These are phyloP conservation scores for Suillus variegatus DNA, from an alignment of 768 basidiomycete genomes.

Conservation along the genomic window DNA sequence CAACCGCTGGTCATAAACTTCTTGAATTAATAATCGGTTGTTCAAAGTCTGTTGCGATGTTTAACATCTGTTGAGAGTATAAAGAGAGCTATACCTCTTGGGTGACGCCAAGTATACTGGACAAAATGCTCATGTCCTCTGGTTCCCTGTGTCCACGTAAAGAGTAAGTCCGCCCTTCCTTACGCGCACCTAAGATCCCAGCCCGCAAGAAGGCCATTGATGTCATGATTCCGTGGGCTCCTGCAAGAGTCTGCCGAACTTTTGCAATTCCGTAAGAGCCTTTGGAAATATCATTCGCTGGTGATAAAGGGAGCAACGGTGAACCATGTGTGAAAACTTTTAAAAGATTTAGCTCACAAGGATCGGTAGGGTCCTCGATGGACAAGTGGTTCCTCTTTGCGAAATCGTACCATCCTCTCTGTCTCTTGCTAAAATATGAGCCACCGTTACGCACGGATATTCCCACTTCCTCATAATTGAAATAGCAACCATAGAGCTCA, in stretches of 20 bases:
- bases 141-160: conserved; percentile 47
- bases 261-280: conserved; percentile 84
- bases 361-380: conserved; percentile 93
- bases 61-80: conserved; percentile 5
- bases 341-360: conserved; percentile 53
- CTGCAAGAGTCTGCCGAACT: conserved; percentile 82
- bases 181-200: conserved; percentile 59
- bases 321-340: conserved; percentile 1
- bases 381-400: conserved; percentile 61
- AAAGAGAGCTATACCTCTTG: conserved; percentile 57
- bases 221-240: conserved; percentile 78
- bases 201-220: conserved; percentile 68
- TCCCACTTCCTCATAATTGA: conserved; percentile 89
- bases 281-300: conserved; percentile 91
- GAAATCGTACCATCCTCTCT: conserved; percentile 79
- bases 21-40: conserved; percentile 67
- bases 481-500: conserved; percentile 89
- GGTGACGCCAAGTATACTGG: conserved; percentile 78
- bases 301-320: conserved; percentile 5
- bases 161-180: conserved; percentile 47
- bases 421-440: conserved; percentile 81
- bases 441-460: conserved; percentile 89
- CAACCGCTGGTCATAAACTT: conserved; percentile 59
- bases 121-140: conserved; percentile 77
- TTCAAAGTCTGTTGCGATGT: conserved; percentile 59